Base-by-base conservation (phyloP, 139 green algal species). In the Asterochloris sp. region DNA sequence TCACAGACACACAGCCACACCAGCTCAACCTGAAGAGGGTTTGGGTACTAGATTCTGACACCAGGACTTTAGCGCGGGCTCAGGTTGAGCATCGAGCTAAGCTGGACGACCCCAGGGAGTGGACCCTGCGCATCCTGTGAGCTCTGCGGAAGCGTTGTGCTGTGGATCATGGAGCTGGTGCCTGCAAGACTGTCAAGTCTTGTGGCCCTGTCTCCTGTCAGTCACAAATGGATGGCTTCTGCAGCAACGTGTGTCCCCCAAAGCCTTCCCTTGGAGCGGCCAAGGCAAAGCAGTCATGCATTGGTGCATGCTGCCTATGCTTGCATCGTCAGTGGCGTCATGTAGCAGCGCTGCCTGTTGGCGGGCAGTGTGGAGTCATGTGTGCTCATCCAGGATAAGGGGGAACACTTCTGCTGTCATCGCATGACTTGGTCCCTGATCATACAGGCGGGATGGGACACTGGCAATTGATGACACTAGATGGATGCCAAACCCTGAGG, bases 21-120 rank as follows among this genome's bases (percentile, higher is more conserved):
- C 23, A 14, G 17, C 21, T 84, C 10, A 62, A 84, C 73, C 68
- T 84, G 27, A 27, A 67, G 13, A 69, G 24, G 38, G 73, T 84
- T 0, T 84, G 29, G 27, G 28, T 80, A 9, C 29, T 84, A 27
- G 62, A 84, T 67, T 27, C 12, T 6, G 26, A 66, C 12, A 76
- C 16, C 12, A 61, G 73, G 19, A 78, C 63, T 15, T 26, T 84
- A 2, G 62, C 47, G 14, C 62, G 67, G 2, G 27, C 28, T 14
- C 19, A 29, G 10, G 78, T 83, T 12, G 29, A 83, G 28, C 68
- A 26, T 23, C 63, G n/a, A 13, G 69, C 76, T 60, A 24, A 80
- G n/a, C 68, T 11, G 24, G 14, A 54, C 0, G 76, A 80, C 61
- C 60, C 60, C 0, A 38, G 26, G n/a, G 61, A 74, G 15, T 62